phyloP scores from a whole-genome alignment of 2,329 filamentous ascomycete species.

The Zalaria obscura region DNA sequence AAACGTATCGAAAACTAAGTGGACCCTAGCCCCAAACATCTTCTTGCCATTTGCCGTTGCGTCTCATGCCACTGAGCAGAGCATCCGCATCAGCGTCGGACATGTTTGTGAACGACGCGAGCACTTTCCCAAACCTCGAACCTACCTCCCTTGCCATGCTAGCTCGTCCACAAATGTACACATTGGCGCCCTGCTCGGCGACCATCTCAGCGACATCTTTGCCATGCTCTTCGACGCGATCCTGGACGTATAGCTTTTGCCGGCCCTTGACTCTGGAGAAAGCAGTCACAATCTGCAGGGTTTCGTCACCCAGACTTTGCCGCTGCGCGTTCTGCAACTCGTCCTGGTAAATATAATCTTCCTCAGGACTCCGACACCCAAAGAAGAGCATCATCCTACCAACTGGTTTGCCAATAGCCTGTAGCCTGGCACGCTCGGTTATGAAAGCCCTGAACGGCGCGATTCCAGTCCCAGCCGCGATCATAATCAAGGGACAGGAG shows the following conservation, averaged over 20 bases:
- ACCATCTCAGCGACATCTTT: conserved; percentile 17
- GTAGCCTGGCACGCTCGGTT: conserved; percentile 24
- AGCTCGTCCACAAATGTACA: conserved; percentile 30
- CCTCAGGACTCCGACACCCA: conserved; percentile 22
- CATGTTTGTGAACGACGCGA: too few species aligned
- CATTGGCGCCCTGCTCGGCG: conserved; percentile 17
- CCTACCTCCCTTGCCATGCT: conserved; percentile 30
- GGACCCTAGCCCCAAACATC: conserved; percentile 12
- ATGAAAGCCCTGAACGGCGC: conserved; percentile 33
- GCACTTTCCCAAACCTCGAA: conserved; percentile 14
- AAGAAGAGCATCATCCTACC: conserved; percentile 28
- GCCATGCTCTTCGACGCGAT: conserved; percentile 19
- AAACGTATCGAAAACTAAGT: too few species aligned
- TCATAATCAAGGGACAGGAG: conserved; percentile 36
- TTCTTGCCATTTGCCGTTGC: conserved; percentile 11
- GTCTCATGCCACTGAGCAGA: conserved; percentile 12
- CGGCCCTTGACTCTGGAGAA: conserved; percentile 15
- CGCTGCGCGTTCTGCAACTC: conserved; percentile 15
- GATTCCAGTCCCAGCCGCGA: conserved; percentile 37
- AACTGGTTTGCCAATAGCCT: conserved; percentile 20
- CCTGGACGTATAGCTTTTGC: conserved; percentile 23
- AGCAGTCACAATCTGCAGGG: conserved; percentile 16
- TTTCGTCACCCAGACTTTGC: conserved; percentile 6
- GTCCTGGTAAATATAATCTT: conserved; percentile 23
- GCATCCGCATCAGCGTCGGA: conserved; percentile 4